Conservation (phyloP, 1,139 yeast species). For the Debaryomyces singareniensis region DNA sequence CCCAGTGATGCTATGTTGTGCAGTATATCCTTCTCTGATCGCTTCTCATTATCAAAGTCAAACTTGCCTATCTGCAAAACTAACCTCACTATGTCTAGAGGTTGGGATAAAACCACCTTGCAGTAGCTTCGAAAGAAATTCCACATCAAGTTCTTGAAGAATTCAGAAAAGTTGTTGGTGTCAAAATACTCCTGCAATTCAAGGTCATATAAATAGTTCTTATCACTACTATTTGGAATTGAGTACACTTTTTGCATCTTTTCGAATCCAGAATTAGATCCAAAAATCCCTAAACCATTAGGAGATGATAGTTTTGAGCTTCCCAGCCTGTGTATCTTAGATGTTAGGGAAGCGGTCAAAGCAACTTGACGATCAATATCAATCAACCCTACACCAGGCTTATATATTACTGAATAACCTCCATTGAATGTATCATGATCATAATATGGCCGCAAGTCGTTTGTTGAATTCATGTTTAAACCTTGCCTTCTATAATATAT, state of each 20-base stretch:
- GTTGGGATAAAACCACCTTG: conserved; percentile 69
- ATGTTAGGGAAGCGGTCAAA: conserved; percentile 14
- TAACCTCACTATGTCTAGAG: conserved; percentile 78
- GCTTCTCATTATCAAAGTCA: conserved; percentile 18
- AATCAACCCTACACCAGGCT: conserved; percentile 56
- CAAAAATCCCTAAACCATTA: conserved; percentile 3
- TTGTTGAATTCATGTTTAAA: conserved; percentile 6
- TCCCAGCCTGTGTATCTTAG: conserved; percentile 5
- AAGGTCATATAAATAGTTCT: conserved; percentile 54
- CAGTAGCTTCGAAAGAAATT: conserved; percentile 65
- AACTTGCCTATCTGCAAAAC: conserved; percentile 76
- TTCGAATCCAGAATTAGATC: not conserved
- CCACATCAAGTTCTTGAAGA: conserved; percentile 46
- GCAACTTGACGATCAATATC: conserved; percentile 34
- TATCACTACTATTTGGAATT: conserved; percentile 15
- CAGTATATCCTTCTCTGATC: conserved; percentile 1
- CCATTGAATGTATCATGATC: conserved; percentile 65
- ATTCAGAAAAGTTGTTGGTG: conserved; percentile 46
- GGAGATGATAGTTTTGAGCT: conserved; percentile 6
- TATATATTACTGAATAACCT: conserved; percentile 55
- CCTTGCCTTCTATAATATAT: not conserved
- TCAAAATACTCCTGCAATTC: conserved; percentile 67
- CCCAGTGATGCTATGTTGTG: not conserved
- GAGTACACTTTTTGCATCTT: no score
- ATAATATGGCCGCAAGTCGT: conserved; percentile 59